Evolutionary conservation across 352 stramenopile species (phyloP).

Genomic region (Globisporangium cylindrosporum): DNA sequence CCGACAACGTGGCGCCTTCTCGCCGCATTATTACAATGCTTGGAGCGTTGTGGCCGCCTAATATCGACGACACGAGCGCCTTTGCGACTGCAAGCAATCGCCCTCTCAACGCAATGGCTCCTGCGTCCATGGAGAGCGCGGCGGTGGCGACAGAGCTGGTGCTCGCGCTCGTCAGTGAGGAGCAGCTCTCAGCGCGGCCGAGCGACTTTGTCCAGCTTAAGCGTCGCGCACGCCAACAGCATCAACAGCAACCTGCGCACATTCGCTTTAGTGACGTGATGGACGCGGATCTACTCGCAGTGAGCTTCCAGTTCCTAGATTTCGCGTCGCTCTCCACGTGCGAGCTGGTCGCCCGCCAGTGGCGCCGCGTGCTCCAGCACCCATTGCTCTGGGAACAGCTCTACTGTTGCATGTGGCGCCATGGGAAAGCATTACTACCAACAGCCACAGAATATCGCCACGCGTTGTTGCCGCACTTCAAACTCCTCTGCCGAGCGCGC

Average conservation of each 20-base stretch:
- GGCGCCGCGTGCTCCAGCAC: conserved; percentile 14
- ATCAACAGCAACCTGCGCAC: neutral
- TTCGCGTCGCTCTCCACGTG: conserved; percentile 23
- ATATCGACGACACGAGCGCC: neutral
- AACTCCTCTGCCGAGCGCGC: conserved; percentile 20
- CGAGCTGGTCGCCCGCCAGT: conserved; percentile 23
- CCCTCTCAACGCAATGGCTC: neutral
- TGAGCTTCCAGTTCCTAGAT: conserved; percentile 30
- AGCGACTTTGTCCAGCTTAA: neutral
- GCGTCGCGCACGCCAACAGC: neutral
- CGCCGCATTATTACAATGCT: neutral
- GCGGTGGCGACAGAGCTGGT: neutral
- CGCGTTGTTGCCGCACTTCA: conserved; percentile 14
- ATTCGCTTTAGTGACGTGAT: conserved; percentile 5
- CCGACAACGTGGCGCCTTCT: neutral
- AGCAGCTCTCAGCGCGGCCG: neutral
- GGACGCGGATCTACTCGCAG: conserved; percentile 21
- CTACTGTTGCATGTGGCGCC: conserved; percentile 24
- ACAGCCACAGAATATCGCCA: neutral
- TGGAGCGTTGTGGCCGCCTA: neutral
- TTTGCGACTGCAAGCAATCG: neutral
- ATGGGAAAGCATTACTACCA: neutral
- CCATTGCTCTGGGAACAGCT: conserved; percentile 24
- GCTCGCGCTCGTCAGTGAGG: neutral
- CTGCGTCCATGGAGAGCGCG: neutral